Evolutionary conservation across 1,139 yeast genomes (phyloP), one percentile per base, ranked within the genome.

Genomic region (Meyerozyma athensensis): DNA sequence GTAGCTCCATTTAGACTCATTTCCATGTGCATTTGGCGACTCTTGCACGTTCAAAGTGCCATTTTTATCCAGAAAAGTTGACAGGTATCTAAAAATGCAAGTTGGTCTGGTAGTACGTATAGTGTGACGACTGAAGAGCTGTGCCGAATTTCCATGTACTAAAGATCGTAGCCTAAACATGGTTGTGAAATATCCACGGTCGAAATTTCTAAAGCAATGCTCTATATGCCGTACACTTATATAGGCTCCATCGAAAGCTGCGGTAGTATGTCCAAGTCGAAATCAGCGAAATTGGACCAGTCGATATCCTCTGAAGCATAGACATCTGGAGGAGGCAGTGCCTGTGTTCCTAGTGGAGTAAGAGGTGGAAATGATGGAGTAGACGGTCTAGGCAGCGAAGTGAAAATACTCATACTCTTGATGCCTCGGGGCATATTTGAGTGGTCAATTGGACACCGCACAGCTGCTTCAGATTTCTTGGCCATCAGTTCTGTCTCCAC

Each of bases 371-470:
- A 24, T 12, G 28, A 17, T 8, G 28, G 28, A 12, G 28, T 24
- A 13, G 17, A 17, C 13, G 28, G 28, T 17, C 5, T 24, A 4
- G 28, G 18, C 28, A 24, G 13, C 5, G 7, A 3, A 4, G 13
- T 12, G 14, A n/a, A 24, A 17, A 8, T n/a, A 13, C 14, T 13
- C 9, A 24, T 9, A 9, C 7, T 24, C 13, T 24, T 24, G 17
- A 24, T 13, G 12, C 28, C 28, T 24, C 14, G 12, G 13, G 37
- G 23, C 20, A 20, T 23, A 19, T 30, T 23, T 13, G 35, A 31
- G 34, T 46, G 53, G 23, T 43, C 49, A 13, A 54, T 41, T 2
- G 59, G 59, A 22, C 59, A 54, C 32, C 48, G 51, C 2, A 41
- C 46, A 39, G 5, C 36, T 18, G 35, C 26, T 30, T 10, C 39